Conservation (phyloP, 2,329 filamentous ascomycete genomes). For the Penicillium brasilianum region DNA sequence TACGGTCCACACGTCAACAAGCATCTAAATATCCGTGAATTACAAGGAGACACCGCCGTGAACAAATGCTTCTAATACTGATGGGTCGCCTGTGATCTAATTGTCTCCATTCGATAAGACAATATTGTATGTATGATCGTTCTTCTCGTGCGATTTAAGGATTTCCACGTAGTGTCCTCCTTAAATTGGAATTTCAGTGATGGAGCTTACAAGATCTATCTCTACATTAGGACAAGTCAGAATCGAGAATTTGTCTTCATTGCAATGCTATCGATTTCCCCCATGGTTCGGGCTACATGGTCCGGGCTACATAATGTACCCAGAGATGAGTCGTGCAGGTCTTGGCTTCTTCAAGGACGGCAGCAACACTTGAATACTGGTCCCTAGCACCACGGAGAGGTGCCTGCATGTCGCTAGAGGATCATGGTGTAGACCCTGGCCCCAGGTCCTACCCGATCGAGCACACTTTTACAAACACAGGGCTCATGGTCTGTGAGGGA, state of each 20-base stretch:
- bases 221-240: conserved; percentile 1
- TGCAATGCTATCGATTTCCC: neutral
- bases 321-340: conserved; percentile 1
- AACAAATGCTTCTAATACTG: no score
- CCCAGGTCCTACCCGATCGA: conserved; percentile 2
- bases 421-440: conserved; percentile 1
- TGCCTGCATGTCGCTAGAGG: conserved; percentile 1
- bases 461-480: conserved; percentile 2
- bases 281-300: neutral
- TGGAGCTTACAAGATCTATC: neutral
- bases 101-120: conserved; percentile 1
- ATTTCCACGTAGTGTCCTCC: neutral
- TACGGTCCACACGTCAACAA: no score
- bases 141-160: neutral
- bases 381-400: neutral
- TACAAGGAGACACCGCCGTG: no score
- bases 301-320: neutral
- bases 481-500: conserved; percentile 1
- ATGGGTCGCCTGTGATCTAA: neutral
- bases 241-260: conserved; percentile 4
- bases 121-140: neutral
- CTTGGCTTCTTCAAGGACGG: neutral
- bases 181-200: neutral
- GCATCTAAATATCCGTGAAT: no score
- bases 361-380: neutral